Evolutionary conservation across 805 yeast genomes (phyloP).

Genomic region (Saccharomycopsis vini): DNA sequence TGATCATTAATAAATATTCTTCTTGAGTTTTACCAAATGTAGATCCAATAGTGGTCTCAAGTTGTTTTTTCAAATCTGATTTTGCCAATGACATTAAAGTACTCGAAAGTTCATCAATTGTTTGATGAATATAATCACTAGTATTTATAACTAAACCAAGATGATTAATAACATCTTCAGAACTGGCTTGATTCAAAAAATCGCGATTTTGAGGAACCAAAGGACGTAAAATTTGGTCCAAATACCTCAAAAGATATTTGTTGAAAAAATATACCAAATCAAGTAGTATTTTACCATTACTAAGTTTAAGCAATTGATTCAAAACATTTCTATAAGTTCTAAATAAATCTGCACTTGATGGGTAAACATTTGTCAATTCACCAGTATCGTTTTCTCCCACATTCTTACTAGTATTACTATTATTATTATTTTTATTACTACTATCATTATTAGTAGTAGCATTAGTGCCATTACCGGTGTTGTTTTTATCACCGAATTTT

Average conservation of each 20-base stretch:
- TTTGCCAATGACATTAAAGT: slow-evolving; percentile 23
- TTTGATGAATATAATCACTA: slow-evolving; percentile 78
- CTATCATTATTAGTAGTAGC: neutral
- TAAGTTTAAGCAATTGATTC: slow-evolving; percentile 55
- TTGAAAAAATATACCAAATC: slow-evolving; percentile 53
- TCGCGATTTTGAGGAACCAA: slow-evolving; percentile 33
- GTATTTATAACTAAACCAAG: slow-evolving; percentile 74
- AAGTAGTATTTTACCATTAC: slow-evolving; percentile 33
- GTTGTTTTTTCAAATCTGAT: slow-evolving; percentile 18
- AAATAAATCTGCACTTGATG: slow-evolving; percentile 82
- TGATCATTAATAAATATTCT: slow-evolving; percentile 48
- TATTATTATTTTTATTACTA: slow-evolving; percentile 23
- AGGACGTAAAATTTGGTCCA: slow-evolving; percentile 40
- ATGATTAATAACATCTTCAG: slow-evolving; percentile 52
- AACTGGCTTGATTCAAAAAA: slow-evolving; percentile 29
- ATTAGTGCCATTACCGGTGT: slow-evolving; percentile 3
- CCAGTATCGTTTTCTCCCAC: slow-evolving; percentile 26
- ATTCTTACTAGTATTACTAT: too few relatives aligned
- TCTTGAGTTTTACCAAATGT: slow-evolving; percentile 50
- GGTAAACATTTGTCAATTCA: slow-evolving; percentile 57
- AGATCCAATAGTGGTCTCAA: slow-evolving; percentile 31
- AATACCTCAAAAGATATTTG: slow-evolving; percentile 55
- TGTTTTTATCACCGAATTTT: neutral
- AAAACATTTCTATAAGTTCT: slow-evolving; percentile 65
- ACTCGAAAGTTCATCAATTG: slow-evolving; percentile 69